Evolutionary conservation across 805 yeast genomes (phyloP).

Genomic region (Suhomyces xylopsoci): DNA sequence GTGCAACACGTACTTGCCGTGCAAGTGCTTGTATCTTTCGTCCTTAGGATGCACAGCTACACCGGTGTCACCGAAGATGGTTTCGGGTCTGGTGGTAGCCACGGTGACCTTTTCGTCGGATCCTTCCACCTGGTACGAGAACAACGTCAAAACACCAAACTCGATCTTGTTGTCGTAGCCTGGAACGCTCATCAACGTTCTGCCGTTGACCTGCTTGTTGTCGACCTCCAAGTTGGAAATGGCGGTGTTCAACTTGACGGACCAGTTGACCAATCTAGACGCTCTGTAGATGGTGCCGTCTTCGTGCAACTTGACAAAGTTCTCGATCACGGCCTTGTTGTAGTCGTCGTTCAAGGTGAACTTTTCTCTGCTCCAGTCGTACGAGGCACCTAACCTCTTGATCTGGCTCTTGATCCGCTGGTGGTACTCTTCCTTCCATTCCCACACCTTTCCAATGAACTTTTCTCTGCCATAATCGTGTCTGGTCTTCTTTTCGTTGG

Average conservation of each 20-base stretch:
- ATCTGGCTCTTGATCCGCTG: conserved; percentile 80
- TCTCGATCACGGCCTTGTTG: conserved; percentile 80
- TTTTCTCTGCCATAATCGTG: conserved; percentile 90
- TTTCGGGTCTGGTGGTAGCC: conserved; percentile 99
- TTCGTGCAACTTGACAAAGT: conserved; percentile 86
- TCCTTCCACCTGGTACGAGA: conserved; percentile 83
- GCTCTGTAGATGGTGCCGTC: conserved; percentile 96
- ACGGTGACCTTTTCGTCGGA: conserved; percentile 85
- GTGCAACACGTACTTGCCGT: conserved; percentile 87
- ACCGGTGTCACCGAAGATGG: conserved; percentile 96
- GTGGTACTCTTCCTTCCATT: conserved; percentile 94
- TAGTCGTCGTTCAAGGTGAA: conserved; percentile 84
- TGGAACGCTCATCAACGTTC: conserved; percentile 79
- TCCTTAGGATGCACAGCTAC: conserved; percentile 98
- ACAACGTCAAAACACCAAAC: conserved; percentile 95
- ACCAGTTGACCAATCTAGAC: conserved; percentile 92
- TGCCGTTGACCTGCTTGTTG: conserved; percentile 82
- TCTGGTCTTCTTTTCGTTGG: conserved; percentile 80
- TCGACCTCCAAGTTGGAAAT: conserved; percentile 95
- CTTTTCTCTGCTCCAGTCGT: conserved; percentile 93
- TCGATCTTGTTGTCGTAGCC: conserved; percentile 87
- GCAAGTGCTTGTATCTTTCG: conserved; percentile 86
- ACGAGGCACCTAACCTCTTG: conserved; percentile 88
- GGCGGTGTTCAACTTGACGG: conserved; percentile 90
- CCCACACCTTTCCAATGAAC: conserved; percentile 66